Evolutionary conservation across 495 filamentous ascomycete genomes (phyloP).

Genomic region (Parachaetomium inaequale): DNA sequence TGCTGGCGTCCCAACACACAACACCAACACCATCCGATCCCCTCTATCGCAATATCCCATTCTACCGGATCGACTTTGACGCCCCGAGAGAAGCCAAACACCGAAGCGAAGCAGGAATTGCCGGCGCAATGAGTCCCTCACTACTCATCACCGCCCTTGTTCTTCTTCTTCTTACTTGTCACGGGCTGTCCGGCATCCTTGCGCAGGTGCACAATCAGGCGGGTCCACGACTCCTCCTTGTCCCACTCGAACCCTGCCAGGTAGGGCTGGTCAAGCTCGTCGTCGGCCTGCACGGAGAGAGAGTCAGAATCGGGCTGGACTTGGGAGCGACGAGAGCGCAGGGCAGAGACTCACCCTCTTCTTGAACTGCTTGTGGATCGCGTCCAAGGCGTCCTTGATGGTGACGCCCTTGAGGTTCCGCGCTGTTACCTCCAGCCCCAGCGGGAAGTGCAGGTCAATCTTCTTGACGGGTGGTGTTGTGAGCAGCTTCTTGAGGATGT

Average conservation of each 20-base stretch:
- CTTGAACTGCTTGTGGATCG: conserved; percentile 90
- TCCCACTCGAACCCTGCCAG: conserved; percentile 94
- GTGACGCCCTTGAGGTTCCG: conserved; percentile 89
- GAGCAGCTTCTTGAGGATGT: conserved; percentile 74
- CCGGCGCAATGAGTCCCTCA: neutral
- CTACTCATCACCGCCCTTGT: conserved; percentile 57
- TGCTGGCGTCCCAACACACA: neutral
- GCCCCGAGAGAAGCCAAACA: conserved; percentile 5
- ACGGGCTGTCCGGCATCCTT: conserved; percentile 55
- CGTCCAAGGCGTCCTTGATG: conserved; percentile 90
- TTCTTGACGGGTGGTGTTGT: conserved; percentile 82
- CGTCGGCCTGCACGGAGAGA: conserved; percentile 61
- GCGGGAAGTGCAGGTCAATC: conserved; percentile 83
- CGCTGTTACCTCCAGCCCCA: conserved; percentile 83
- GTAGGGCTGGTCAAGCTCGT: conserved; percentile 78
- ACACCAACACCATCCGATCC: neutral
- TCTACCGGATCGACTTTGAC: conserved; percentile 9
- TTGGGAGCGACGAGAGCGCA: neutral
- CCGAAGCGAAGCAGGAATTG: neutral
- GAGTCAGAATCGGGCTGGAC: neutral
- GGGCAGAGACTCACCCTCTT: conserved; percentile 69
- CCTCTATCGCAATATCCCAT: conserved; percentile 15
- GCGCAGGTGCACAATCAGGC: conserved; percentile 78
- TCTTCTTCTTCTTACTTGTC: conserved; percentile 66
- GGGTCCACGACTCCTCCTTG: conserved; percentile 71